These are phyloP conservation scores for Sphagnum fallax DNA, from an alignment of 228 moss, liverwort and hornwort genomes.

Conservation along the genomic window DNA sequence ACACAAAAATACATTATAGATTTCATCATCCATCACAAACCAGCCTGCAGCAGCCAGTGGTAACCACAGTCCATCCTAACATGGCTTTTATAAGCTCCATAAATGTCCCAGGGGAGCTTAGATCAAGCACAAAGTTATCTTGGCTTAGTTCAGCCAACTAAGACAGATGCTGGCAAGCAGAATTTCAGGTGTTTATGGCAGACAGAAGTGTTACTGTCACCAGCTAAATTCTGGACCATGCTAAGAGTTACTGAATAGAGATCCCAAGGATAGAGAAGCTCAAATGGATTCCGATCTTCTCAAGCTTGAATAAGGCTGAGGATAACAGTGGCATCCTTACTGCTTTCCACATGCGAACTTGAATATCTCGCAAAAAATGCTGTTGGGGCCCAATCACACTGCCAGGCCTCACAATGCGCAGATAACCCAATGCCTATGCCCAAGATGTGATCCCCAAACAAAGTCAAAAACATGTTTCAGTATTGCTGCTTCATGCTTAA, in stretches of 20 bases:
- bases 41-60: background rate
- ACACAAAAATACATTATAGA: too few species aligned
- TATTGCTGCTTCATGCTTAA: background rate
- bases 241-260: background rate
- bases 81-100: too few species aligned
- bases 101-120: too few species aligned
- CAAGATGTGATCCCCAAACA: background rate
- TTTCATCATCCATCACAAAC: background rate
- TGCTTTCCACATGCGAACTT: conserved; percentile 93
- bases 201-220: background rate
- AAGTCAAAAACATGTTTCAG: background rate
- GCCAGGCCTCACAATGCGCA: conserved; percentile 92
- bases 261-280: background rate
- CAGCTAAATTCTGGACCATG: background rate
- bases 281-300: background rate
- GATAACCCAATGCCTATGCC: conserved; percentile 72
- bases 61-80: background rate
- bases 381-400: conserved; percentile 99
- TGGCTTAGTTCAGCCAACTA: too few species aligned
- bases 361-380: conserved; percentile 89
- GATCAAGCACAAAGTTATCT: too few species aligned
- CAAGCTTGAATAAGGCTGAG: background rate
- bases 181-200: too few species aligned
- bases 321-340: conserved; percentile 30
- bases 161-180: too few species aligned